A percentile compares a stretch with the other conserved stretches of the same genome.
These are phyloP conservation scores for Sordariomycetes sp. DNA, from an alignment of 2,329 filamentous ascomycete genomes.

Conservation along the genomic window DNA sequence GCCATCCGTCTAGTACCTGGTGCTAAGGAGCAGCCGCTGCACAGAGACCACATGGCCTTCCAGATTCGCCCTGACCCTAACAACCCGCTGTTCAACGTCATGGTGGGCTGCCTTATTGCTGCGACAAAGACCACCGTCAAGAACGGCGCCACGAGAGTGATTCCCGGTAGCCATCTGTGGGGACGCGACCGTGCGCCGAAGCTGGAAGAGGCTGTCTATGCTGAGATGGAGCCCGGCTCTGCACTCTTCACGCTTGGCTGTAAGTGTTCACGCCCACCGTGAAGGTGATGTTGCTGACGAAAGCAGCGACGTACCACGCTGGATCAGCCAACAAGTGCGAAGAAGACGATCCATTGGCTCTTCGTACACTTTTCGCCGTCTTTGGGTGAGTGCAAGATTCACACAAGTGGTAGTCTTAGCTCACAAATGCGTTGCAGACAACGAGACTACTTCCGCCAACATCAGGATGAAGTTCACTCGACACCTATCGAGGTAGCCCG, in stretches of 20 bases:
- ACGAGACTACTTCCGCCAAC: constrained; percentile 3
- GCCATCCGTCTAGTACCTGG: constrained; percentile 2
- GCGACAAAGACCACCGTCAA: constrained; percentile 1
- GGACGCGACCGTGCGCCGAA: constrained; percentile 1
- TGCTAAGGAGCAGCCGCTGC: background rate
- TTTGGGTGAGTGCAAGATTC: constrained; percentile 3
- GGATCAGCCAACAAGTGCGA: constrained; percentile 2
- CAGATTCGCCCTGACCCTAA: constrained; percentile 1
- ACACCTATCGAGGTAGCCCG: constrained; percentile 2
- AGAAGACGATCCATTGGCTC: background rate
- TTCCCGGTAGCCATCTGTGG: constrained; percentile 5
- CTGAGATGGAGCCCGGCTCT: constrained; percentile 4
- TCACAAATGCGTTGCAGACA: constrained; percentile 1
- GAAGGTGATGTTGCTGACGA: constrained; percentile 1
- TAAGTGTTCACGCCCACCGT: background rate
- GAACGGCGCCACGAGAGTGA: constrained; percentile 4
- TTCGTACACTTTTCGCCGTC: constrained; percentile 2
- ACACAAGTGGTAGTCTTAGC: background rate
- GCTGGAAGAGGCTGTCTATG: constrained; percentile 2
- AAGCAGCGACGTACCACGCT: too few relatives aligned
- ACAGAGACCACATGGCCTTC: constrained; percentile 1
- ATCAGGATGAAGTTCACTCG: constrained; percentile 3
- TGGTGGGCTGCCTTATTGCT: constrained; percentile 4
- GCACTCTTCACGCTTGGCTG: constrained; percentile 4
- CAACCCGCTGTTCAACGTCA: constrained; percentile 2